Base-by-base conservation (phyloP, 257 asterid species). In the Gentiana straminea region DNA sequence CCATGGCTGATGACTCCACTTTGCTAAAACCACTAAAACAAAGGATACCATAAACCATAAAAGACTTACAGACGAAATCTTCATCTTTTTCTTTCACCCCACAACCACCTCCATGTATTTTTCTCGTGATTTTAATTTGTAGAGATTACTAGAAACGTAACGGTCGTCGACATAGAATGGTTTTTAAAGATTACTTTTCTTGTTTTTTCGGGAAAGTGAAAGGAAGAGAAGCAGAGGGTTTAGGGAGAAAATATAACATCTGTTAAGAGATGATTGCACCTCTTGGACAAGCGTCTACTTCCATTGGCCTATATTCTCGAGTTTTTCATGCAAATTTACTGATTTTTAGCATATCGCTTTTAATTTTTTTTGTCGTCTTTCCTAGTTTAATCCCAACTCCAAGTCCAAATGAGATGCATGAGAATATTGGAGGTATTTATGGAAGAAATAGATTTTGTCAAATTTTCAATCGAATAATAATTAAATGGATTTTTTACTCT, bases 221-320 rank as follows among this genome's bases (percentile, higher is more conserved):
- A 37, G 67, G 55, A 61, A 64, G 60, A 50, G 43, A 13, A 10
- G 57, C 10, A 54, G 10, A 35, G 2, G 59, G 24, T 24, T 24
- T 24, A 24, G 24, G 24, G 24, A 24, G 24, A 46, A 64, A 55
- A 49, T 2, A 49, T 2, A 49, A 55, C 70, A 69, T 72, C 71
- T 70, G 84, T 73, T 57, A 76, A 70, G 77, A 74, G 65, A 50
- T 72, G 89, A 81, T 84, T 71, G 84, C 70, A 49, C 57, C 72
- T n/a, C 70, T 24, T 62, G 58, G 94, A 82, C 95, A 86, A 73
- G 89, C 97, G 94, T 79, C 92, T 49, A 5, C 60, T 65, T 44
- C 9, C 54, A 3, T 63, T 24, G 50, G 52, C 82, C 90, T 82
- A 68, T 65, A 51, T 68, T 68, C 72, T 69, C 74, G 76, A 67